Percentiles rank a stretch among this genome's conserved stretches.
Evolutionary conservation across 2,329 filamentous ascomycete species (phyloP).

Genomic region (Talaromyces piceae): DNA sequence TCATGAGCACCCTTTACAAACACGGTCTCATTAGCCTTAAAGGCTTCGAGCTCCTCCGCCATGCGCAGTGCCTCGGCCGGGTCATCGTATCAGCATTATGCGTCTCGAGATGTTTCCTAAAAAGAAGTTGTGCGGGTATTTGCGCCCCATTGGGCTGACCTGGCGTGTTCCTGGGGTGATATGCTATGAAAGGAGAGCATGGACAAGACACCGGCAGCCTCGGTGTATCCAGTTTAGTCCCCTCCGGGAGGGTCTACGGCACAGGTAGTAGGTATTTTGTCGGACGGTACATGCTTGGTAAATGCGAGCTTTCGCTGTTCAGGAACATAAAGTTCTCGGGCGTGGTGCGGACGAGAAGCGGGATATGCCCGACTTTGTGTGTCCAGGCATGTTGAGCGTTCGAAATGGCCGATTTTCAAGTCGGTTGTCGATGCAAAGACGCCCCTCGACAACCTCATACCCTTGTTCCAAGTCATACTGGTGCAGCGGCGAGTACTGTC

Average conservation of each 20-base stretch:
- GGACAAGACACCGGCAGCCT: constrained; percentile 16
- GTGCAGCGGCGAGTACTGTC: constrained; percentile 27
- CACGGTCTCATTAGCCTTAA: constrained; percentile 20
- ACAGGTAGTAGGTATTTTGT: constrained; percentile 21
- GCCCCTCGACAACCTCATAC: constrained; percentile 19
- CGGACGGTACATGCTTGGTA: constrained; percentile 27
- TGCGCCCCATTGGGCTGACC: constrained; percentile 6
- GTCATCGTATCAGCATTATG: constrained; percentile 17
- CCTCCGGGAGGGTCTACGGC: constrained; percentile 17
- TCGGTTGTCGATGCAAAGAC: constrained; percentile 12
- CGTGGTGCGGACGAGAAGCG: constrained; percentile 21
- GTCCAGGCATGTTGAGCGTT: constrained; percentile 21
- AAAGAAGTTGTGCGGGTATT: constrained; percentile 15
- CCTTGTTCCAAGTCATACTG: constrained; percentile 29
- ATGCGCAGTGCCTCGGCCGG: constrained; percentile 15
- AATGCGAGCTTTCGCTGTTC: constrained; percentile 39
- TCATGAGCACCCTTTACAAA: constrained; percentile 28
- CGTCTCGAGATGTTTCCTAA: constrained; percentile 13
- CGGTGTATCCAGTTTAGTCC: constrained; percentile 13
- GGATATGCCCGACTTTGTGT: constrained; percentile 21
- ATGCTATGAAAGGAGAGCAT: constrained; percentile 17
- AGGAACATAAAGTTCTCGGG: constrained; percentile 35
- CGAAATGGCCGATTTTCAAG: constrained; percentile 23
- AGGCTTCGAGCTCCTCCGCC: constrained; percentile 22
- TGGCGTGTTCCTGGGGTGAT: constrained; percentile 14